Percentiles rank a stretch among this genome's conserved stretches.
Conservation (phyloP, 768 basidiomycete genomes). For the Gautieria morchelliformis region DNA sequence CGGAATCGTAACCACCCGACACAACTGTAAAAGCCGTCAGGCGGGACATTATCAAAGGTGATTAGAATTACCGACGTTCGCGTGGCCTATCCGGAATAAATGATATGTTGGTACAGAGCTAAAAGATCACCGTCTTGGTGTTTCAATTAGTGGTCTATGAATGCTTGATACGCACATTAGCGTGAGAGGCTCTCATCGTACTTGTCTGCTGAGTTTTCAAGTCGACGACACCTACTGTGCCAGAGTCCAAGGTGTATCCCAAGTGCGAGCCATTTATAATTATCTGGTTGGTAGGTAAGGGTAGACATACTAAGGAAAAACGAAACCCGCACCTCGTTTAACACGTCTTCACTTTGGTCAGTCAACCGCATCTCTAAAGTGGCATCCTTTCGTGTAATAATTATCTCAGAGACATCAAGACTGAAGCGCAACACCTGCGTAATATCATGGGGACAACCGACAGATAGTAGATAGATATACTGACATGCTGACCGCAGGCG, state of each 20-base stretch:
- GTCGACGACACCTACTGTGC: conserved; percentile 58
- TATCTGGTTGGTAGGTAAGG: conserved; percentile 33
- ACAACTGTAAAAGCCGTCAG: conserved; percentile 29
- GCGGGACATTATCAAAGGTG: not conserved
- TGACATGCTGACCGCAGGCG: conserved; percentile 51
- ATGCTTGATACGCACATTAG: conserved; percentile 39
- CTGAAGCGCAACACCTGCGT: conserved; percentile 31
- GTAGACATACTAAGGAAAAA: not conserved
- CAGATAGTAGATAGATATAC: conserved; percentile 10
- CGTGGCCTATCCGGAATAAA: conserved; percentile 64
- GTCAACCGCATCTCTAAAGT: conserved; percentile 35
- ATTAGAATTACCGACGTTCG: conserved; percentile 29
- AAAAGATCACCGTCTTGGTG: not conserved
- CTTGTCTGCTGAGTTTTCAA: conserved; percentile 36
- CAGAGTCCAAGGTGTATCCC: conserved; percentile 65
- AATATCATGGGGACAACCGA: not conserved
- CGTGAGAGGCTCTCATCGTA: conserved; percentile 54
- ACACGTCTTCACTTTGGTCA: conserved; percentile 41
- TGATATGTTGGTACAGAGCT: conserved; percentile 64
- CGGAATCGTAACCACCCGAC: conserved; percentile 68
- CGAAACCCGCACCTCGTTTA: conserved; percentile 46
- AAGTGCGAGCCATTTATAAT: conserved; percentile 38
- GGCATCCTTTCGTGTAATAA: conserved; percentile 45
- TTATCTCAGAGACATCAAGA: conserved; percentile 39
- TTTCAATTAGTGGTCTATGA: not conserved